Evolutionary conservation across 2,329 filamentous ascomycete species (phyloP), one percentile per base, ranked within the genome.

Genomic region (Scytalidium lignicola): DNA sequence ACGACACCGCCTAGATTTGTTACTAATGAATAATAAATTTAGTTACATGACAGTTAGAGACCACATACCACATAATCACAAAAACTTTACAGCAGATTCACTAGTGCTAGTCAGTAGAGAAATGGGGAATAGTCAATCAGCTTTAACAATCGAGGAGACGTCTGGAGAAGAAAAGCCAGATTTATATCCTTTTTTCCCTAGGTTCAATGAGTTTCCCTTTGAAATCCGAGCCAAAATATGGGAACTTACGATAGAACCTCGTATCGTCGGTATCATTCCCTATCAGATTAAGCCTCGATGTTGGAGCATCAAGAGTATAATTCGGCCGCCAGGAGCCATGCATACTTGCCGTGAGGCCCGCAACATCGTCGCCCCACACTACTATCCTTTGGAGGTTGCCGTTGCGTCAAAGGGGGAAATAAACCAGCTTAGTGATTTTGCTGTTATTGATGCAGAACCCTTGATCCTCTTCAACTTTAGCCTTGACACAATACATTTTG

Each of bases 191-290:
- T 40, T 32, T 13, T 46, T 22, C 19, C 39, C 22, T 22, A 21
- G 21, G 19, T 44, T 37, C 23, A 26, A 26, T 6, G 23, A 49
- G 5, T 50, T 59, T 19, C 58, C 58, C 12, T 44, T 39, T 12
- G 58, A 61, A 29, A 42, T 59, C 7, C 51, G 52, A 7, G 17
- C 18, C 2, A 54, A 47, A 6, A 56, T 58, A 9, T 61, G 55
- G 55, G 22, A 50, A 1, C 26, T 54, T 2, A 48, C 52, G 9
- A 43, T 59, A 6, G 8, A 41, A n/a, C 46, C 52, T 15, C 50
- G 55, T 8, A 18, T 22, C 3, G 44, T 59, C 3, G 50, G 52
- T 28, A 17, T 59, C 6, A 1, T 32, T 3, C 53, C 21, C 37
- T 57, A 42, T 22, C 23, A 26, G 10, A 10, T 26, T 26, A 26